A percentile compares a stretch with the other conserved stretches of the same genome.
Conservation (phyloP, 345 rosid genomes). For the Excoecaria agallocha region DNA sequence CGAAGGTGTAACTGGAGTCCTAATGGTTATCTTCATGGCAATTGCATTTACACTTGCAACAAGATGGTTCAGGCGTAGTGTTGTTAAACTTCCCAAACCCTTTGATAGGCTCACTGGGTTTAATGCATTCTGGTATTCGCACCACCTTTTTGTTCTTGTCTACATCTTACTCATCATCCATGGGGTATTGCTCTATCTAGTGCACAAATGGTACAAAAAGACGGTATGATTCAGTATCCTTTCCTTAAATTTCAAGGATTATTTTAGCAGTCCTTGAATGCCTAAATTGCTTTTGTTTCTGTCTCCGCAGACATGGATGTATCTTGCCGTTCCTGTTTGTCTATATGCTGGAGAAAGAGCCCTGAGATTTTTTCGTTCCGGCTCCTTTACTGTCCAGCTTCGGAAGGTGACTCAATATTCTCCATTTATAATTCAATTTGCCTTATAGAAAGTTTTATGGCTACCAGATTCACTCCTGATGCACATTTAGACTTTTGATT, state of each 20-base stretch:
- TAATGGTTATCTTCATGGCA: slow-evolving; percentile 70
- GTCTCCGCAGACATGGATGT: slow-evolving; percentile 84
- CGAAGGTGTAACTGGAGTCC: slow-evolving; percentile 79
- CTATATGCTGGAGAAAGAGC: slow-evolving; percentile 85
- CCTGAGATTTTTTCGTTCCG: slow-evolving; percentile 86
- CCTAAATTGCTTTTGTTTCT: slow-evolving; percentile 4
- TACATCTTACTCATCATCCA: slow-evolving; percentile 72
- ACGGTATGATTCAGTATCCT: slow-evolving; percentile 49
- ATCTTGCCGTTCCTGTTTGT: slow-evolving; percentile 75
- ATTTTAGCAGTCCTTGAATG: background rate
- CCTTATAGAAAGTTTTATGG: background rate
- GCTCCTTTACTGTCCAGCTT: slow-evolving; percentile 66
- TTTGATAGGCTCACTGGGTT: slow-evolving; percentile 89
- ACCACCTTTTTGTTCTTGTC: slow-evolving; percentile 73
- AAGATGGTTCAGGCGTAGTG: slow-evolving; percentile 67
- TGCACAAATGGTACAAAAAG: slow-evolving; percentile 69
- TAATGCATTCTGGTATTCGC: slow-evolving; percentile 98
- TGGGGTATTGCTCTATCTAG: slow-evolving; percentile 65
- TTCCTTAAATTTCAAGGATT: slow-evolving; percentile 4
- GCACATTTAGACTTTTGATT: background rate
- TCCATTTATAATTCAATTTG: background rate
- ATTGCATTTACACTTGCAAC: slow-evolving; percentile 88
- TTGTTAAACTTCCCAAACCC: slow-evolving; percentile 76
- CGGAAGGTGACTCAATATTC: slow-evolving; percentile 46
- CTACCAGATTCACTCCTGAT: background rate